Percentiles rank a stretch among this genome's conserved stretches.
Conservation (phyloP, 2,329 filamentous ascomycete species). For the Paraphaeosphaeria minitans region DNA sequence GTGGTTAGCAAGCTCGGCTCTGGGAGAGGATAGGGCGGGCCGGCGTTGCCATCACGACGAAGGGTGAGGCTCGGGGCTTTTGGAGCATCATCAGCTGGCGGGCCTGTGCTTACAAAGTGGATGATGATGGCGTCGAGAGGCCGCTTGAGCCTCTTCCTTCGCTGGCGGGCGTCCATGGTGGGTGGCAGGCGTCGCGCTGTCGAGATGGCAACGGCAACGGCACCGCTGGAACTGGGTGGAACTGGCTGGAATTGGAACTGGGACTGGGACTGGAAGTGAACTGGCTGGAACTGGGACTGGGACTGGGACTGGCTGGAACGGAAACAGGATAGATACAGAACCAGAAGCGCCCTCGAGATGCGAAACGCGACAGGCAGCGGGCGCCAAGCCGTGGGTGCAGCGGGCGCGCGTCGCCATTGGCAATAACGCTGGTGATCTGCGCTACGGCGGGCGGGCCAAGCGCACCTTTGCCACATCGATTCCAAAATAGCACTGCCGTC, state of each 20-base stretch:
- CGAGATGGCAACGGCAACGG: no score
- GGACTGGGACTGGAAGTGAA: no score
- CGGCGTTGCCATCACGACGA: slow-evolving; percentile 18
- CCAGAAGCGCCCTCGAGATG: neutral
- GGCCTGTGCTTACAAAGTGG: slow-evolving; percentile 70
- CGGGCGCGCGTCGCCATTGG: neutral
- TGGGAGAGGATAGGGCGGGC: neutral
- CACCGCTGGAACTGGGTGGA: no score
- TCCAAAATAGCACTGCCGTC: neutral
- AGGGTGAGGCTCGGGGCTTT: slow-evolving; percentile 17
- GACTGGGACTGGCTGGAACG: neutral
- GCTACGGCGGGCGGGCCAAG: neutral
- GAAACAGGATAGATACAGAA: neutral
- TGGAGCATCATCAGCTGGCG: slow-evolving; percentile 17
- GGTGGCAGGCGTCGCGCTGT: neutral
- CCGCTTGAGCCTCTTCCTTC: slow-evolving; percentile 30
- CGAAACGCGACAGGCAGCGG: slow-evolving; percentile 5
- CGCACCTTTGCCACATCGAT: neutral
- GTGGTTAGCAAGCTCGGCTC: slow-evolving; percentile 30
- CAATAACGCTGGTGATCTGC: slow-evolving; percentile 1
- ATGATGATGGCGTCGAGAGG: slow-evolving; percentile 66
- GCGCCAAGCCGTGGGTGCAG: neutral
- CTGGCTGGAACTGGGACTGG: no score
- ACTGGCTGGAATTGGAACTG: no score
- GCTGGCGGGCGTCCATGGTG: slow-evolving; percentile 4